A percentile compares a stretch with the other conserved stretches of the same genome.
Conservation (phyloP, 148 eudicot genomes). For the Vaccinium corymbosum region DNA sequence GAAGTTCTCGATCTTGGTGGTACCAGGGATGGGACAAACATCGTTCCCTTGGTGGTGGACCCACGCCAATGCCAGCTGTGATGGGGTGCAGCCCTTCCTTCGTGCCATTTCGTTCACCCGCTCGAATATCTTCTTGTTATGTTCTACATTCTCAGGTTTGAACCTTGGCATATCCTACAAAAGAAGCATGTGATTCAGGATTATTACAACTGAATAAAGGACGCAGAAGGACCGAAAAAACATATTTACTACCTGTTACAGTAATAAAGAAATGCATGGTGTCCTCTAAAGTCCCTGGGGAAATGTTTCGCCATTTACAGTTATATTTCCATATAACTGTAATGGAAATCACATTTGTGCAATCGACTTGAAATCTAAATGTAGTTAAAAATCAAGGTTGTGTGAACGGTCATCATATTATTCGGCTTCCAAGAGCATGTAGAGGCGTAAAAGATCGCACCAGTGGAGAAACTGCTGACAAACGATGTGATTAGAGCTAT, state of each 20-base stretch:
- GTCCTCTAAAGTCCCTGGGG: no score
- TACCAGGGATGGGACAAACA: constrained; percentile 6
- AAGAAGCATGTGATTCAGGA: background rate
- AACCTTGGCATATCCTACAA: constrained; percentile 8
- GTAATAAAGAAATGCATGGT: no score
- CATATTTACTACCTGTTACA: no score
- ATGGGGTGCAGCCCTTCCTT: constrained; percentile 12
- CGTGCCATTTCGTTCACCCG: background rate
- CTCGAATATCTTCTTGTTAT: constrained; percentile 11
- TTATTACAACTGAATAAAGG: background rate
- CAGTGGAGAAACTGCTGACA: background rate
- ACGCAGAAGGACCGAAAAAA: no score
- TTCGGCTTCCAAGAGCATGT: background rate
- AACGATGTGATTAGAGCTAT: background rate
- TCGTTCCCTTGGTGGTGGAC: constrained; percentile 5
- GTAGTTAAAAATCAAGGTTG: background rate
- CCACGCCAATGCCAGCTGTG: constrained; percentile 9
- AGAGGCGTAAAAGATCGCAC: background rate
- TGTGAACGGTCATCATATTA: background rate
- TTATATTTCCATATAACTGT: background rate
- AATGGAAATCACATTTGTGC: background rate
- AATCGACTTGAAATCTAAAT: background rate
- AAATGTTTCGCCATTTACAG: no score
- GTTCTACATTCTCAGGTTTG: background rate
- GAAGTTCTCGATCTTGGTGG: constrained; percentile 13